These are phyloP conservation scores for Geotrichum aggregatum DNA, from an alignment of 1,139 yeast genomes.

Conservation along the genomic window DNA sequence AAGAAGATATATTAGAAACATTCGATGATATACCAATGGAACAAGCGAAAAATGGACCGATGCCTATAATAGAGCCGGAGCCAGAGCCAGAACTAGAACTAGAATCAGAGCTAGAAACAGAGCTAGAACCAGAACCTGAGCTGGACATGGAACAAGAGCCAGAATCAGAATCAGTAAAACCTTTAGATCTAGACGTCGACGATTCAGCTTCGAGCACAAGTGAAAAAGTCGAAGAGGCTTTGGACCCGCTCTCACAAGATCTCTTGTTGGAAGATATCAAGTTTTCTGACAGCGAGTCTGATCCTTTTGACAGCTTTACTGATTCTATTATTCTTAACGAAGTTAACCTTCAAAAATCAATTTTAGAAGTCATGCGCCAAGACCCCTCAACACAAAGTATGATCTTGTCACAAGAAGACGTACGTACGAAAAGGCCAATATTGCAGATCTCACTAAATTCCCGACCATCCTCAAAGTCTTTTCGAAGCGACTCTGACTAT, in stretches of 20 bases:
- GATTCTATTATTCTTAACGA: constrained; percentile 13
- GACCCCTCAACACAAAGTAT: constrained; percentile 2
- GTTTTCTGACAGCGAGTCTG: neutral
- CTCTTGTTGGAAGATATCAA: neutral
- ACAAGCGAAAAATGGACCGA: too few species aligned
- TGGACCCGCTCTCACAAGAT: constrained; percentile 6
- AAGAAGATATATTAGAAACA: neutral
- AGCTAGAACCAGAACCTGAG: neutral
- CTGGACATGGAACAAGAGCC: neutral
- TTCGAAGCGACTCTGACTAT: neutral
- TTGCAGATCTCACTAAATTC: constrained; percentile 1
- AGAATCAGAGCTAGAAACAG: neutral
- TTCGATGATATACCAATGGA: neutral
- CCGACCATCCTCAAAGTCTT: neutral
- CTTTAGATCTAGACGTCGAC: neutral
- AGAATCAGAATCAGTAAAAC: too few species aligned
- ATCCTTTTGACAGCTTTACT: constrained; percentile 6
- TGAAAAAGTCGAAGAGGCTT: neutral
- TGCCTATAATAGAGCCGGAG: too few species aligned
- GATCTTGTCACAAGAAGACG: constrained; percentile 9
- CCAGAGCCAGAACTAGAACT: neutral
- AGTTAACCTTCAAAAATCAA: constrained; percentile 7
- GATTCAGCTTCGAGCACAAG: neutral
- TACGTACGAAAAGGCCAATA: neutral
- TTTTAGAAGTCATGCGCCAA: constrained; percentile 5